A percentile compares a stretch with the other conserved stretches of the same genome.
These are phyloP conservation scores for Termitomyces sp. DNA, from an alignment of 768 basidiomycete genomes.

Conservation along the genomic window DNA sequence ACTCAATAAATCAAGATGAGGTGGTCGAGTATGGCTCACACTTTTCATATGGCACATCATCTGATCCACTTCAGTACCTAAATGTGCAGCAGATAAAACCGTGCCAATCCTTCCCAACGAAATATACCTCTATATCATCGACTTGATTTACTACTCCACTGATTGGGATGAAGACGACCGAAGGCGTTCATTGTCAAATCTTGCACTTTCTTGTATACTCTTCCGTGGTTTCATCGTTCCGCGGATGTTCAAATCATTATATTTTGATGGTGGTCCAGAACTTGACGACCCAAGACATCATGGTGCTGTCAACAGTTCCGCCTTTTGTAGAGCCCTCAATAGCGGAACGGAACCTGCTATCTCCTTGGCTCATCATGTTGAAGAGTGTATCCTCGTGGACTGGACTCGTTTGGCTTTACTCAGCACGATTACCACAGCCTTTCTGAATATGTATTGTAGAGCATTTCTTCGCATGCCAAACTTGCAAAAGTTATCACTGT, in stretches of 20 bases:
- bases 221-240: constrained; percentile 34
- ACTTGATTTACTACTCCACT: constrained; percentile 19
- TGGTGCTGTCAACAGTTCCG: constrained; percentile 1
- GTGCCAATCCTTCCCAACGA: constrained; percentile 33
- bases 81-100: neutral
- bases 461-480: constrained; percentile 13
- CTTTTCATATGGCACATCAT: neutral
- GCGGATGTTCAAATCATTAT: constrained; percentile 31
- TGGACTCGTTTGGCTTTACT: neutral
- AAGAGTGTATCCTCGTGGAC: constrained; percentile 14
- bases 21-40: constrained; percentile 2
- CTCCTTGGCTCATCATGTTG: constrained; percentile 24
- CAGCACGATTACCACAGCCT: neutral
- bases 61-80: neutral
- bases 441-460: constrained; percentile 12
- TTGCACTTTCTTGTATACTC: constrained; percentile 37
- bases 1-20: neutral
- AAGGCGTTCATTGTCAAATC: constrained; percentile 17
- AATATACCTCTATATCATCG: constrained; percentile 37
- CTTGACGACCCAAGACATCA: neutral
- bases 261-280: constrained; percentile 11
- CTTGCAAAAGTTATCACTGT: constrained; percentile 5
- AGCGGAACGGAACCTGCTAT: constrained; percentile 20
- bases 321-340: constrained; percentile 23
- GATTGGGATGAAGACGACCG: constrained; percentile 12